Base-by-base conservation (phyloP, 2,329 filamentous ascomycete species). In the Echinosphaeria canescens region DNA sequence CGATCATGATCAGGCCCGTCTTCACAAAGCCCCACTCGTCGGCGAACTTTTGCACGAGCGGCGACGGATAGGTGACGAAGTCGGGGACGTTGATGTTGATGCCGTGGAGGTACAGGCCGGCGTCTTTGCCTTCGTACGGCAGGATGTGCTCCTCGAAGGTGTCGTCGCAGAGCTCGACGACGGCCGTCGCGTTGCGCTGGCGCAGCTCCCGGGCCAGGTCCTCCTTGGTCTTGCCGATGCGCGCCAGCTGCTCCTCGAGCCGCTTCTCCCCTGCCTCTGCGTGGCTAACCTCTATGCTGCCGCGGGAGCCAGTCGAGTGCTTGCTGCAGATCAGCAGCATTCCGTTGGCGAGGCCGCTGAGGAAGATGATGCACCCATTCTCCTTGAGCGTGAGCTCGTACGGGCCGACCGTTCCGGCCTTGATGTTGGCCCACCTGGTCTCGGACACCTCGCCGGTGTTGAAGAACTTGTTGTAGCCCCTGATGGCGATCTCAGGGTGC, bases 401-500 rank as follows among this genome's bases (percentile, higher is more conserved):
- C 0, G 88, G 88, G 0, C 81, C 82, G 34, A 67, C 55, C 1
- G 88, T 95, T 29, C 75, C 62, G 15, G 51, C 49, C 42, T 75
- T 58, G 32, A 98, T 80, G 41, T 75, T 78, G 11, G 56, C 48
- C 88, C 88, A 98, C 39, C 72, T 63, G 4, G 88, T 98, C 35
- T 75, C 68, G 25, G 54, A 48, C 6, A 91, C 75, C 51, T 98
- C 88, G 27, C 67, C 66, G 22, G 80, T 63, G 40, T 98, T 98
- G 66, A 98, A 98, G 56, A 98, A 98, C 51, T 98, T 98, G 59
- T 98, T 85, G 50, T 98, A 98, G 27, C 88, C 88, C 38, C 88
- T 66, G 26, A 81, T 69, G 2, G 65, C 76, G 37, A 98, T 93
- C 47, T 92, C 80, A 10, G 66, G 54, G 7, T 65, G 56, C 10